A percentile compares a stretch with the other conserved stretches of the same genome.
These are phyloP conservation scores for Epichloe sibirici DNA, from an alignment of 2,329 filamentous ascomycete genomes.

Conservation along the genomic window DNA sequence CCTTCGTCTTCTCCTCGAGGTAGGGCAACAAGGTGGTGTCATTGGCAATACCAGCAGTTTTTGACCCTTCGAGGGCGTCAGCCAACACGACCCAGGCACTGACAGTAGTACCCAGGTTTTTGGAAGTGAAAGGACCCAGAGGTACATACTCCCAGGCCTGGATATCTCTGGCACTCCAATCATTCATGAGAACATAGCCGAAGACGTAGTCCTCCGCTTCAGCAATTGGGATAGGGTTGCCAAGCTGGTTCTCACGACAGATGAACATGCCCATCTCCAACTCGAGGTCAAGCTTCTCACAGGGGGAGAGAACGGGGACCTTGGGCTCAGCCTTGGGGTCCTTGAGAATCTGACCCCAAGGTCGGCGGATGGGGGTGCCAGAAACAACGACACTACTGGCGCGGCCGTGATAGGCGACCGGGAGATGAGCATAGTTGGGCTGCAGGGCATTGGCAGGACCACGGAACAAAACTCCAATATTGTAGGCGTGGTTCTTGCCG, in stretches of 20 bases:
- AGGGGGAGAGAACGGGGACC: slow-evolving; percentile 49
- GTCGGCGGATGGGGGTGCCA: slow-evolving; percentile 58
- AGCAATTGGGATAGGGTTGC: slow-evolving; percentile 51
- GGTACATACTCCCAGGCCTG: slow-evolving; percentile 50
- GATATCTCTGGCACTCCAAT: slow-evolving; percentile 52
- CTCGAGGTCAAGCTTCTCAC: slow-evolving; percentile 58
- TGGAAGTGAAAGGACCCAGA: slow-evolving; percentile 49
- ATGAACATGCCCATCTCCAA: slow-evolving; percentile 69
- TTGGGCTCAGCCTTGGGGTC: slow-evolving; percentile 35
- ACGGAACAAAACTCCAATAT: slow-evolving; percentile 58
- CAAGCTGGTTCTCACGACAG: slow-evolving; percentile 51
- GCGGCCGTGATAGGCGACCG: slow-evolving; percentile 71
- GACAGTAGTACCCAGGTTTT: slow-evolving; percentile 47
- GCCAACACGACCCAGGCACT: slow-evolving; percentile 51
- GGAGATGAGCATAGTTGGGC: slow-evolving; percentile 70
- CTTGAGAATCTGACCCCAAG: slow-evolving; percentile 58
- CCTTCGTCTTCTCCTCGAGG: slow-evolving; percentile 41
- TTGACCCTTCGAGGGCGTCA: slow-evolving; percentile 36
- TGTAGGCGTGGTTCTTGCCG: slow-evolving; percentile 64
- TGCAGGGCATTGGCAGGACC: slow-evolving; percentile 63
- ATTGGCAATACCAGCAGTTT: slow-evolving; percentile 18
- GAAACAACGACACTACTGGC: slow-evolving; percentile 65
- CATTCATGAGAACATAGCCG: slow-evolving; percentile 53
- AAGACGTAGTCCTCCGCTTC: slow-evolving; percentile 63
- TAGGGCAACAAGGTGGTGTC: slow-evolving; percentile 24